Conservation (phyloP, 768 basidiomycete genomes). For the Boletellus sp. region DNA sequence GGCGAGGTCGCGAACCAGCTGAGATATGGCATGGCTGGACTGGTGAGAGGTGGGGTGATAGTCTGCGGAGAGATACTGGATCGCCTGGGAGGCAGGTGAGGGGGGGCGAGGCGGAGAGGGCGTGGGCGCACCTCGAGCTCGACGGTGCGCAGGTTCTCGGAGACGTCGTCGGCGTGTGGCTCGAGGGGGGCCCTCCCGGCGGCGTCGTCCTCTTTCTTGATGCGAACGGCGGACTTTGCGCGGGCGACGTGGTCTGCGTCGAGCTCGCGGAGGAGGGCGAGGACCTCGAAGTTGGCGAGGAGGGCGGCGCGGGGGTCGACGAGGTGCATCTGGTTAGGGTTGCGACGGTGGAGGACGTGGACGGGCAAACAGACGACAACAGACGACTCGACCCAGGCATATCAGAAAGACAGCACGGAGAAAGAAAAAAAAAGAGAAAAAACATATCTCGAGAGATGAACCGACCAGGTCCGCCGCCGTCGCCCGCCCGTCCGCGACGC, state of each 20-base stretch:
- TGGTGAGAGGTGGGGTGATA: slow-evolving; percentile 69
- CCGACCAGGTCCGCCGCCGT: slow-evolving; percentile 47
- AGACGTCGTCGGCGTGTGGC: slow-evolving; percentile 50
- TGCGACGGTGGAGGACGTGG: slow-evolving; percentile 5
- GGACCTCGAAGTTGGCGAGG: slow-evolving; percentile 85
- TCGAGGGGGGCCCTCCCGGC: slow-evolving; percentile 33
- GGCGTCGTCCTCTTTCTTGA: slow-evolving; percentile 74
- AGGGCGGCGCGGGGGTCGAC: slow-evolving; percentile 67
- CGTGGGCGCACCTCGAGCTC: slow-evolving; percentile 58
- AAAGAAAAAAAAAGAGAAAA: slow-evolving; percentile 13
- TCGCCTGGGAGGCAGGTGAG: slow-evolving; percentile 51
- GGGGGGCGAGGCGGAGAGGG: background rate
- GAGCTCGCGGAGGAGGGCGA: slow-evolving; percentile 70
- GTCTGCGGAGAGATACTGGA: slow-evolving; percentile 75
- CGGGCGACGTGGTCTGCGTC: slow-evolving; percentile 70
- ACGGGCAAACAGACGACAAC: slow-evolving; percentile 27
- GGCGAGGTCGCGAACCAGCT: slow-evolving; percentile 64
- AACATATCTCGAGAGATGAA: slow-evolving; percentile 40
- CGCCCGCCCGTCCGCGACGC: slow-evolving; percentile 10
- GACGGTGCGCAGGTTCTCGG: slow-evolving; percentile 79
- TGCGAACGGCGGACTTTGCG: slow-evolving; percentile 63
- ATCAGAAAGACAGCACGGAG: too few species aligned
- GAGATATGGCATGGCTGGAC: slow-evolving; percentile 57
- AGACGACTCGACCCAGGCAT: slow-evolving; percentile 4
- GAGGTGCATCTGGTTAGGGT: slow-evolving; percentile 29